A percentile compares a stretch with the other conserved stretches of the same genome.
These are phyloP conservation scores for Boechera stricta DNA, from an alignment of 345 rosid species.

Conservation along the genomic window DNA sequence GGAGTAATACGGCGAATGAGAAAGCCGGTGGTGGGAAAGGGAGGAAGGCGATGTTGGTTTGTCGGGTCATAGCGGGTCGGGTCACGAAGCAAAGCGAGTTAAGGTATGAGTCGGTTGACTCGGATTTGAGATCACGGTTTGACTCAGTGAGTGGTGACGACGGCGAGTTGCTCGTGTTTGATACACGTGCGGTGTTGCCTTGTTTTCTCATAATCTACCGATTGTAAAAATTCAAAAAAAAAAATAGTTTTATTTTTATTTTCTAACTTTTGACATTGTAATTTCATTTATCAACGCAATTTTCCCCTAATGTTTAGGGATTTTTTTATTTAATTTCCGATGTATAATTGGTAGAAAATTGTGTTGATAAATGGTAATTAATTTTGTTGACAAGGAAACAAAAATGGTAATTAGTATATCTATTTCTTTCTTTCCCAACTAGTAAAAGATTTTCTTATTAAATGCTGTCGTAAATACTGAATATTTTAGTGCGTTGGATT, in stretches of 20 bases:
- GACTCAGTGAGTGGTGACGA: slow-evolving; percentile 88
- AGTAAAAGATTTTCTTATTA: slow-evolving; percentile 15
- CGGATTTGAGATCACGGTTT: slow-evolving; percentile 57
- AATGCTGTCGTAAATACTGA: slow-evolving; percentile 33
- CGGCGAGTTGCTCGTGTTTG: slow-evolving; percentile 88
- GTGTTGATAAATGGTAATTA: slow-evolving; percentile 63
- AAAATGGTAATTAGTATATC: neutral
- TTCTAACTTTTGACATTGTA: slow-evolving; percentile 22
- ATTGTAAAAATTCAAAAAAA: slow-evolving; percentile 55
- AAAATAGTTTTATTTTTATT: slow-evolving; percentile 7
- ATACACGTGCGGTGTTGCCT: slow-evolving; percentile 88
- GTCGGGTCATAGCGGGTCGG: slow-evolving; percentile 93
- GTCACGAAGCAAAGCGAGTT: slow-evolving; percentile 56
- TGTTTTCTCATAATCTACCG: slow-evolving; percentile 93
- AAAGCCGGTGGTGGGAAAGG: slow-evolving; percentile 85
- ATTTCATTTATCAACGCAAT: slow-evolving; percentile 59
- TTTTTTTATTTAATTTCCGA: neutral
- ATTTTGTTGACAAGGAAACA: slow-evolving; percentile 26
- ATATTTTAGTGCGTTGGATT: slow-evolving; percentile 19
- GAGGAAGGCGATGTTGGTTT: slow-evolving; percentile 90
- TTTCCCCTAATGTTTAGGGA: slow-evolving; percentile 20
- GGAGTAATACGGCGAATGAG: slow-evolving; percentile 84
- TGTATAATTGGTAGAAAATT: slow-evolving; percentile 46
- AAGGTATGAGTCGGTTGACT: slow-evolving; percentile 53
- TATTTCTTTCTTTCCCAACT: neutral